Conservation (phyloP, 129 eudicot species). For the Ambrosia artemisiifolia region DNA sequence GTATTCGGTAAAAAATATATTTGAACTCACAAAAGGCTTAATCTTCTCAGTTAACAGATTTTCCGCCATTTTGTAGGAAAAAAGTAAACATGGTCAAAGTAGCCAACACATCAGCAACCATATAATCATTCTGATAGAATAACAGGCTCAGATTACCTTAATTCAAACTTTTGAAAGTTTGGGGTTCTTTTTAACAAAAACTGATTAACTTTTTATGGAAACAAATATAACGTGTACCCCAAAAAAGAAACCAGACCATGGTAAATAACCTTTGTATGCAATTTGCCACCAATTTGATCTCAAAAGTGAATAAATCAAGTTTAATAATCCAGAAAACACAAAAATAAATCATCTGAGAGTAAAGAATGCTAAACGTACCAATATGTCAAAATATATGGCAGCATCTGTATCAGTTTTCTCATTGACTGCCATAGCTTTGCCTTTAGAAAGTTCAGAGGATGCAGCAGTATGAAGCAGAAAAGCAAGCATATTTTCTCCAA, state of each 20-base stretch:
- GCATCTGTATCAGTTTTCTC: slow-evolving; percentile 36
- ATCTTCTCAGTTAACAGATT: too few species aligned
- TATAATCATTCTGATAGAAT: too few species aligned
- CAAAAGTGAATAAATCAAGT: too few species aligned
- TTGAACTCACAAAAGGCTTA: too few species aligned
- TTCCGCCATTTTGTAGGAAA: too few species aligned
- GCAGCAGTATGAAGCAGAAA: slow-evolving; percentile 75
- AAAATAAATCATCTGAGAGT: neutral
- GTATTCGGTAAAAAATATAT: too few species aligned
- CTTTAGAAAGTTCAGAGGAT: slow-evolving; percentile 58
- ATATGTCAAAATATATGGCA: slow-evolving; percentile 88
- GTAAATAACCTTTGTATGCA: too few species aligned
- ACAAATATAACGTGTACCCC: neutral
- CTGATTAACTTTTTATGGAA: neutral
- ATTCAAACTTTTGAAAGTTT: neutral
- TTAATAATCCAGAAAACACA: neutral
- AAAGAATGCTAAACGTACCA: slow-evolving; percentile 45
- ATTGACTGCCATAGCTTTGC: slow-evolving; percentile 34
- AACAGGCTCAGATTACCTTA: neutral
- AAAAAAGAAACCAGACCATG: neutral
- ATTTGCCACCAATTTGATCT: too few species aligned
- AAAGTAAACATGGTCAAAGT: too few species aligned
- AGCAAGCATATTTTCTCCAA: slow-evolving; percentile 96
- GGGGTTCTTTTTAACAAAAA: neutral
- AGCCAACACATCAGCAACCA: too few species aligned